Percentiles rank a stretch among this genome's conserved stretches.
phyloP scores from a whole-genome alignment of 2,329 filamentous ascomycete species.

The Venturia aucupariae region DNA sequence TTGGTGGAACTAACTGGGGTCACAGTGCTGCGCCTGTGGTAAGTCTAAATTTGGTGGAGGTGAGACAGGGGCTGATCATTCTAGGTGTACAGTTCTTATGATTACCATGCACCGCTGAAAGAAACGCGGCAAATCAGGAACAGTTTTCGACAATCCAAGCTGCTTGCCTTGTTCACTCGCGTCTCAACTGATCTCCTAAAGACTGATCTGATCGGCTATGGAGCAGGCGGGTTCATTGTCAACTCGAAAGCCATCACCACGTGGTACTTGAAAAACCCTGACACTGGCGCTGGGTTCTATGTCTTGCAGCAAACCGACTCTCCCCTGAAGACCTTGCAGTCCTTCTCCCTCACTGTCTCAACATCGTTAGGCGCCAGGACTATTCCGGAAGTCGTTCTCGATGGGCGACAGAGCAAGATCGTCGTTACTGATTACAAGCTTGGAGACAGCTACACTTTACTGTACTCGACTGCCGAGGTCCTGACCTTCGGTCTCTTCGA shows the following conservation, averaged over 20 bases:
- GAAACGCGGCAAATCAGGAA: slow-evolving; percentile 45
- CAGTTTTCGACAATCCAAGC: slow-evolving; percentile 47
- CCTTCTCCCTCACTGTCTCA: slow-evolving; percentile 41
- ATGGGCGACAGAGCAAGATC: slow-evolving; percentile 46
- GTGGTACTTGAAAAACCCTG: slow-evolving; percentile 49
- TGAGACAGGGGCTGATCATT: slow-evolving; percentile 7
- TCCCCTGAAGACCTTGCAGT: slow-evolving; percentile 40
- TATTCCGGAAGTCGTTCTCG: slow-evolving; percentile 39
- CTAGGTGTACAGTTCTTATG: slow-evolving; percentile 39
- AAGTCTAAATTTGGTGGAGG: slow-evolving; percentile 17
- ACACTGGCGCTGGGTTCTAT: slow-evolving; percentile 50
- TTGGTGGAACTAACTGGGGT: slow-evolving; percentile 50
- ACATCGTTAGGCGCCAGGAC: slow-evolving; percentile 38
- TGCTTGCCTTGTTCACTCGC: slow-evolving; percentile 46
- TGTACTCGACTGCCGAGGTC: slow-evolving; percentile 49
- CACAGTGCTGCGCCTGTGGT: slow-evolving; percentile 32
- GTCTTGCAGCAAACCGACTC: slow-evolving; percentile 48
- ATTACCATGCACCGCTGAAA: slow-evolving; percentile 41
- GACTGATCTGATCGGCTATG: slow-evolving; percentile 40
- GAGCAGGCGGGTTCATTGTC: slow-evolving; percentile 37
- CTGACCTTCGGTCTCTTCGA: slow-evolving; percentile 35
- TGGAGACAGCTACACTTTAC: slow-evolving; percentile 38
- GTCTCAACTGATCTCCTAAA: slow-evolving; percentile 48
- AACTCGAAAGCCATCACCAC: slow-evolving; percentile 44
- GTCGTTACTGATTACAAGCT: slow-evolving; percentile 48